Conservation (phyloP, 352 stramenopile genomes). For the Pythium rishiriense region DNA sequence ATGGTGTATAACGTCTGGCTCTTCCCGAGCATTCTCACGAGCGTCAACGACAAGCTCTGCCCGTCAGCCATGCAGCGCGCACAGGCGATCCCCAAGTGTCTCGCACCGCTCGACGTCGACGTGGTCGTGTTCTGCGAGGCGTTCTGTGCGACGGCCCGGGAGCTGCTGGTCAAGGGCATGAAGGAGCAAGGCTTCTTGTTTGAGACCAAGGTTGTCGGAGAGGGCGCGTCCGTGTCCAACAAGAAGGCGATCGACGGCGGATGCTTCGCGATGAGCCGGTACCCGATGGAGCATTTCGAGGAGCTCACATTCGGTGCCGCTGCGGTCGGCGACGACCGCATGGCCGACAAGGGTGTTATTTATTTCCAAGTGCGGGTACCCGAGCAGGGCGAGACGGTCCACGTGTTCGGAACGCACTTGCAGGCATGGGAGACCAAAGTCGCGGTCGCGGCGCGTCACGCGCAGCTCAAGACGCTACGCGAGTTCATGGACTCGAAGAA, state of each 20-base stretch:
- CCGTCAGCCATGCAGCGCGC: slow-evolving; percentile 45
- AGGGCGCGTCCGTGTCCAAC: slow-evolving; percentile 42
- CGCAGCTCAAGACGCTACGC: slow-evolving; percentile 46
- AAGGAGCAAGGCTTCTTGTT: slow-evolving; percentile 65
- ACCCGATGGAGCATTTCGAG: slow-evolving; percentile 52
- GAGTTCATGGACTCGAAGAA: slow-evolving; percentile 51
- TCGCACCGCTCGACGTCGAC: slow-evolving; percentile 44
- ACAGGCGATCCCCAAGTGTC: slow-evolving; percentile 51
- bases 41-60: slow-evolving; percentile 65
- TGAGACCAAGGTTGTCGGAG: slow-evolving; percentile 65
- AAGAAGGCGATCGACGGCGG: slow-evolving; percentile 68
- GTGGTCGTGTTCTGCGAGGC: slow-evolving; percentile 77
- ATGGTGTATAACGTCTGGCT: slow-evolving; percentile 81
- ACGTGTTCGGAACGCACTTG: slow-evolving; percentile 66
- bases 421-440: slow-evolving; percentile 64
- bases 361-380: slow-evolving; percentile 54
- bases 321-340: slow-evolving; percentile 54
- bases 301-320: slow-evolving; percentile 63
- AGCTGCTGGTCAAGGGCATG: slow-evolving; percentile 60
- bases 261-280: slow-evolving; percentile 72
- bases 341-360: slow-evolving; percentile 64
- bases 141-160: slow-evolving; percentile 48
- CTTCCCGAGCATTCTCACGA: slow-evolving; percentile 56
- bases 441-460: slow-evolving; percentile 38
- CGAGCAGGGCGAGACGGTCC: slow-evolving; percentile 35